Conservation (phyloP, 768 basidiomycete genomes). For the Tricholoma sp. region DNA sequence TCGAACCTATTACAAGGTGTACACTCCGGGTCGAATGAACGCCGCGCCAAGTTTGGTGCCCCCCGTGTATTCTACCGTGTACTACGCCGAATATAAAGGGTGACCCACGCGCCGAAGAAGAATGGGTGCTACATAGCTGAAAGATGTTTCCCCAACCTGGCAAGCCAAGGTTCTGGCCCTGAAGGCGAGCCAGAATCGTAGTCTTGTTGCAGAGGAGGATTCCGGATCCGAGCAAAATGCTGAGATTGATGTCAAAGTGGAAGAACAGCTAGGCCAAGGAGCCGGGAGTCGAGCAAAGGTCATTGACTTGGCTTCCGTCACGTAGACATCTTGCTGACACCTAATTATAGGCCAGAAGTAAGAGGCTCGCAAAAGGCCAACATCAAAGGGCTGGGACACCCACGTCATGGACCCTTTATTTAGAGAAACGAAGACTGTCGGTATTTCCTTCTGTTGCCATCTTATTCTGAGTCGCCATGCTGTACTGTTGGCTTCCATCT, state of each 20-base stretch:
- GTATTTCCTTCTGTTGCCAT: no score
- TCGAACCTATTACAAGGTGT: constrained; percentile 58
- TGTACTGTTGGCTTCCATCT: constrained; percentile 7
- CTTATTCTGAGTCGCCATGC: constrained; percentile 4
- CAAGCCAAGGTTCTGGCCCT: constrained; percentile 69
- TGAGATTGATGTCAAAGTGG: constrained; percentile 20
- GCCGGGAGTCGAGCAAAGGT: constrained; percentile 22
- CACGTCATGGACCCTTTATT: constrained; percentile 4
- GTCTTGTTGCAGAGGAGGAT: constrained; percentile 42
- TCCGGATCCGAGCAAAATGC: constrained; percentile 12
- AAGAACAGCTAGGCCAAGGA: constrained; percentile 25
- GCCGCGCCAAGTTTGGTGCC: constrained; percentile 84
- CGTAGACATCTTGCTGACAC: neutral
- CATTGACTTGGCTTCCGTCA: neutral
- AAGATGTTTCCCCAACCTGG: constrained; percentile 50
- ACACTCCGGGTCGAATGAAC: constrained; percentile 53
- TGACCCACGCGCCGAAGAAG: constrained; percentile 55
- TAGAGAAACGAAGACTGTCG: neutral
- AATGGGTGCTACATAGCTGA: constrained; percentile 81
- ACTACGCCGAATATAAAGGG: constrained; percentile 34
- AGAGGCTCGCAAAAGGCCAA: constrained; percentile 9
- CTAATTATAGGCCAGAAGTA: constrained; percentile 12
- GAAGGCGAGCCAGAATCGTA: constrained; percentile 79
- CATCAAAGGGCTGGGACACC: constrained; percentile 9
- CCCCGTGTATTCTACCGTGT: constrained; percentile 36